Evolutionary conservation across 2,329 filamentous ascomycete genomes (phyloP).

Genomic region (Ploettnerulaceae sp.): DNA sequence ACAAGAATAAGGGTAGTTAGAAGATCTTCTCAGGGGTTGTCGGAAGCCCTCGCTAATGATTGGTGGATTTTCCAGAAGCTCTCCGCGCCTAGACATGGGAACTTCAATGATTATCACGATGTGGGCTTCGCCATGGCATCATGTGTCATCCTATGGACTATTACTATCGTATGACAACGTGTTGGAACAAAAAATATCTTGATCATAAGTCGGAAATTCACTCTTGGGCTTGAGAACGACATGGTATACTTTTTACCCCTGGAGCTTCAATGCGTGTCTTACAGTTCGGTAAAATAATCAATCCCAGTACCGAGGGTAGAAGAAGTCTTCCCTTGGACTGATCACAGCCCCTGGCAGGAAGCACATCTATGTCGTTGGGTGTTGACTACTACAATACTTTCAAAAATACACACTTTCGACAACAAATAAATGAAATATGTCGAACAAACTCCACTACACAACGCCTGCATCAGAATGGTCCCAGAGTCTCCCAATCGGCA

Average conservation of each 20-base stretch:
- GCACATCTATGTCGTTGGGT: background rate
- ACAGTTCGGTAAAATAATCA: background rate
- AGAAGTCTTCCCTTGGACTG: background rate
- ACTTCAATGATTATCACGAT: background rate
- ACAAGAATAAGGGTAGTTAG: conserved; percentile 2
- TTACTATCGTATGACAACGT: too few relatives aligned
- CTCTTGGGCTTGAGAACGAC: background rate
- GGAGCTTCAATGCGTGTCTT: background rate
- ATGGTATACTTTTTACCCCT: background rate
- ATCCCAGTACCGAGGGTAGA: background rate
- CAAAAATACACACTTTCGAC: too few relatives aligned
- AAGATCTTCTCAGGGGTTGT: background rate
- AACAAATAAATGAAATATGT: too few relatives aligned
- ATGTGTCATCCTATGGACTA: too few relatives aligned
- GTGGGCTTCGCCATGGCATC: too few relatives aligned
- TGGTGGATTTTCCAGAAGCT: conserved; percentile 10
- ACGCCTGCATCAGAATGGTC: conserved; percentile 33
- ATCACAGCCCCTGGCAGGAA: background rate
- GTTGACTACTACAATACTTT: background rate
- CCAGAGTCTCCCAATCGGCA: conserved; percentile 43
- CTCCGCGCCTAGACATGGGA: background rate
- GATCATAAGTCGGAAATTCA: too few relatives aligned
- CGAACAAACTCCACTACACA: conserved; percentile 28
- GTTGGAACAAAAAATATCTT: too few relatives aligned
- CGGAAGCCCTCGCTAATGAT: background rate